Conservation (phyloP, 306 rosid genomes). For the Malus orientalis region DNA sequence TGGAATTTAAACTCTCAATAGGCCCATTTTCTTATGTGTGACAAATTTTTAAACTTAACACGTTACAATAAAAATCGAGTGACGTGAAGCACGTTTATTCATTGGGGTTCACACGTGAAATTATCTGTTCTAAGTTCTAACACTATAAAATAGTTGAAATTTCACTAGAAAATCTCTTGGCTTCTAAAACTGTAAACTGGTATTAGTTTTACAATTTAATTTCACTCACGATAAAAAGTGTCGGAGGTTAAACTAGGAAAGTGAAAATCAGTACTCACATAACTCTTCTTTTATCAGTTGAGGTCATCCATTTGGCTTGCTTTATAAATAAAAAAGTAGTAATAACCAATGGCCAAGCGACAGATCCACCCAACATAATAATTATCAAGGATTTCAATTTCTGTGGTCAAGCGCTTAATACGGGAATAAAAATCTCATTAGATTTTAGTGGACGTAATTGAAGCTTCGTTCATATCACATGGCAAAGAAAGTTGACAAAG, state of each 20-base stretch:
- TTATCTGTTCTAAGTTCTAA: no score
- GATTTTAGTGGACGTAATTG: not conserved
- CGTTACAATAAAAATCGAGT: no score
- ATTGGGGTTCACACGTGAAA: no score
- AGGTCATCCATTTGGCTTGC: not conserved
- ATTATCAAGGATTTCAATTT: not conserved
- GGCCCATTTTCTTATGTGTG: fast-evolving
- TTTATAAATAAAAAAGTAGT: not conserved
- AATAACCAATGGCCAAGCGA: not conserved
- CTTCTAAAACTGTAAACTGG: no score
- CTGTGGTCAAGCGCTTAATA: not conserved
- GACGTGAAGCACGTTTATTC: fast-evolving
- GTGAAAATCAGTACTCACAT: not conserved
- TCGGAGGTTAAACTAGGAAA: not conserved
- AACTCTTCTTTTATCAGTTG: not conserved
- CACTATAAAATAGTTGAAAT: no score
- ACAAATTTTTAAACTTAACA: no score
- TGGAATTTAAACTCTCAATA: not conserved
- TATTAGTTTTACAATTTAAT: no score
- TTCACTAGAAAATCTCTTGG: not conserved
- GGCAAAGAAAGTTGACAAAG: not conserved
- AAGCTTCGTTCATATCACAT: not conserved
- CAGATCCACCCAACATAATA: not conserved
- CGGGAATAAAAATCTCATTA: not conserved
- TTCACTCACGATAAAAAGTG: not conserved